These are phyloP conservation scores for Calcarisporium arbuscula DNA, from an alignment of 2,329 filamentous ascomycete genomes.

Conservation along the genomic window DNA sequence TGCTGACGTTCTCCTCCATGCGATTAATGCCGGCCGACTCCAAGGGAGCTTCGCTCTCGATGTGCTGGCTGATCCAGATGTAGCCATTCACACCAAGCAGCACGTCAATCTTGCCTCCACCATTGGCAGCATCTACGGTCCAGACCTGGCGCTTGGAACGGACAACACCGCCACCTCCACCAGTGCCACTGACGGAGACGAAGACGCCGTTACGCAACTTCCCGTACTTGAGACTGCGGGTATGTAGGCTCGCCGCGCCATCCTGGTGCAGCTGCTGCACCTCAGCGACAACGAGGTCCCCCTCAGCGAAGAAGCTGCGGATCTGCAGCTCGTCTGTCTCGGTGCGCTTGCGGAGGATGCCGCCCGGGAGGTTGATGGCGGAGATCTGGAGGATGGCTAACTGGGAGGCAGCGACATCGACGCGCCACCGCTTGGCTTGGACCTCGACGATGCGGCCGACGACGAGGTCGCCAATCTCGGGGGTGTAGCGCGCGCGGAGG, in stretches of 20 bases:
- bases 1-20: constrained; percentile 80
- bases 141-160: constrained; percentile 81
- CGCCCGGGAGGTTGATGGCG: constrained; percentile 90
- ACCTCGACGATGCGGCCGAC: constrained; percentile 92
- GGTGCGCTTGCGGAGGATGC: constrained; percentile 83
- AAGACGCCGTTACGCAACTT: constrained; percentile 94
- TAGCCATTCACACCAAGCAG: constrained; percentile 94
- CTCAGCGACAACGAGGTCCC: constrained; percentile 88
- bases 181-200: constrained; percentile 71
- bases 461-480: constrained; percentile 93
- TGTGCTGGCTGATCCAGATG: constrained; percentile 87
- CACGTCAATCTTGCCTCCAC: constrained; percentile 68
- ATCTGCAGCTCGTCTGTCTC: constrained; percentile 97
- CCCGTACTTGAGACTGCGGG: constrained; percentile 84
- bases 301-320: constrained; percentile 92
- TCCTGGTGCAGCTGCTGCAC: constrained; percentile 86
- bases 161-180: constrained; percentile 82
- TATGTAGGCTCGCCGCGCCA: constrained; percentile 82
- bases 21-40: constrained; percentile 63
- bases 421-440: constrained; percentile 88
- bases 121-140: constrained; percentile 57
- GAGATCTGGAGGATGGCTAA: constrained; percentile 80
- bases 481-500: constrained; percentile 85
- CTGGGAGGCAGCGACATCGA: constrained; percentile 84
- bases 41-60: constrained; percentile 49